Base-by-base conservation (phyloP, 768 basidiomycete genomes). In the Boletellus emodensis region DNA sequence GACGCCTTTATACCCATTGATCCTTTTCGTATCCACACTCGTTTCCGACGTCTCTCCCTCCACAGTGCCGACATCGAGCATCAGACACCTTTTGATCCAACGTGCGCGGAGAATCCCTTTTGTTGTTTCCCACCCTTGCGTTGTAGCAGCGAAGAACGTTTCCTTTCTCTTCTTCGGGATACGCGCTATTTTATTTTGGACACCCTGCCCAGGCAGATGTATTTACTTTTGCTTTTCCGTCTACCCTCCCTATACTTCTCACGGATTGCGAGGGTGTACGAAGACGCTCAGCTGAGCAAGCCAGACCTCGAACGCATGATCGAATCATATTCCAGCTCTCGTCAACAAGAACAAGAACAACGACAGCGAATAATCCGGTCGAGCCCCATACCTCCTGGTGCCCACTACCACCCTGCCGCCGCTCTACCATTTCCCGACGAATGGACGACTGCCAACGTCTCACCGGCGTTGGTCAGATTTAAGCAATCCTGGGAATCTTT, bases 231-330 rank as follows among this genome's bases (percentile, higher is more conserved):
- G 24, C 78, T 90, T 8, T 74, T 90, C 15, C 78, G 82, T 14
- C 75, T 91, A n/a, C 90, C 89, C 2, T 78, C 84, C 0, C 72
- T 90, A 59, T 91, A 91, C 61, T 91, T 90, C 66, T 79, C 83
- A 3, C 82, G 89, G 3, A 89, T 91, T 20, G 79, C 85, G 3
- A 76, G 80, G 42, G 79, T 90, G 24, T 90, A 89, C 55, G 79
- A 85, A 57, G 86, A 88, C 49, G 87, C 88, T 2, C 83, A 90
- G 47, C 77, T 91, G 44, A 87, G 86, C 61, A 76, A 75, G 53
- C 85, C 83, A 9, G 89, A 91, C 60, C 78, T 91, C 9, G 69
- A 80, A 44, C 61, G 77, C 35, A 81, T 84, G 78, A 68, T 51
- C 52, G 61, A 45, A 51, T 69, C 66, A 0, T 68, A 75, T 35